Evolutionary conservation across 1,139 yeast genomes (phyloP), one percentile per base, ranked within the genome.

Genomic region (Nakaseomyces uthaithaninus): DNA sequence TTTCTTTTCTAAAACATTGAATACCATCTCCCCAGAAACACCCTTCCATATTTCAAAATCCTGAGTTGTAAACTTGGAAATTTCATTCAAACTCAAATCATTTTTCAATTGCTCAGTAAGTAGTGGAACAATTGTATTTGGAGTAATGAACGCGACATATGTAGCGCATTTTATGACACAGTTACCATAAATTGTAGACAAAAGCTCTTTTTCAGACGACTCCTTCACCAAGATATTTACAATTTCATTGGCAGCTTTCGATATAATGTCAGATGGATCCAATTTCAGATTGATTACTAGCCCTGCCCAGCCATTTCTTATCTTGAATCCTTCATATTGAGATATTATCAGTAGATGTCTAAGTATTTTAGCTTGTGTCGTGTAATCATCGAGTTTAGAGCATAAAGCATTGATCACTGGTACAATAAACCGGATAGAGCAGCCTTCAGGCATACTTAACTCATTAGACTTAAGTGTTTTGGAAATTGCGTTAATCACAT

Each of bases 261-360:
- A 54, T 4, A 82, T 73, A 37, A 86, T 60, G 3, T 57, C 52
- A 16, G 82, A 82, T 3, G 95, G 83, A 52, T 89, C 94, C 23
- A 76, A 55, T 4, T 64, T 62, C 9, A 81, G 70, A 41, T 75
- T 66, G 52, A 81, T 76, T 34, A 79, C 78, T 38, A 87, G 63
- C 0, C 84, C 84, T 33, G 87, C 82, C 98, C 98, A 91, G 2
- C 83, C 80, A 44, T 69, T 69, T 41, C 73, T 74, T 7, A 69
- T 55, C 2, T 62, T 60, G 23, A 71, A 62, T 3, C 47, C 55
- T 1, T 61, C 50, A 47, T 74, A 76, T 55, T 83, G 85, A 9
- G 81, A 66, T 9, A 75, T 54, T 20, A 81, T 63, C n/a, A 83
- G 57, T 17, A 77, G 46, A 6, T 67, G 62, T 15, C 69, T 55